phyloP scores from a whole-genome alignment of 371 early-diverging fungal species.

The Mortierella sp. region DNA sequence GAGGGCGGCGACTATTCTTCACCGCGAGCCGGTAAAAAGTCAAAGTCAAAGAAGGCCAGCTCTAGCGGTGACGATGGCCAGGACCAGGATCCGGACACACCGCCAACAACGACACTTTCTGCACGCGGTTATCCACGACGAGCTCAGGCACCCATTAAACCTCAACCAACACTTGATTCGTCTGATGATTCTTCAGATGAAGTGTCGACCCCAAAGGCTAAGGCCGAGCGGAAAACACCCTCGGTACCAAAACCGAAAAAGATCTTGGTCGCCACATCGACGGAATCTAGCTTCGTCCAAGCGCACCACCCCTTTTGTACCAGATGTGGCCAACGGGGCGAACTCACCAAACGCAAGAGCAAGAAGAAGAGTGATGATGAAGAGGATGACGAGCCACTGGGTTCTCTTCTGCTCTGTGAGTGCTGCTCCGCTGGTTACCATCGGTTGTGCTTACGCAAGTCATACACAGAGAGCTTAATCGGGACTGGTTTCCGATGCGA shows the following conservation, averaged over 20 bases:
- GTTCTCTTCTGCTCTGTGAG: conserved; percentile 58
- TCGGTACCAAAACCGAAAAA: conserved; percentile 40
- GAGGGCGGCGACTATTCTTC: conserved; percentile 35
- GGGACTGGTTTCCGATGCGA: conserved; percentile 54
- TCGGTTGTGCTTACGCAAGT: conserved; percentile 55
- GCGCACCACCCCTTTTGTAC: conserved; percentile 52
- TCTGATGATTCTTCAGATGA: conserved; percentile 49
- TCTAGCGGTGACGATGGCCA: conserved; percentile 53
- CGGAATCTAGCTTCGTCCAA: conserved; percentile 44
- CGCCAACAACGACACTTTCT: conserved; percentile 27
- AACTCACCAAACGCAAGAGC: conserved; percentile 46
- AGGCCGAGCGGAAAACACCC: conserved; percentile 21
- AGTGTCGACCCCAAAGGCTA: conserved; percentile 15
- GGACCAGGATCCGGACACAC: conserved; percentile 37
- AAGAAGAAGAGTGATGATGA: conserved; percentile 53
- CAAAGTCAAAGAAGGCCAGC: conserved; percentile 31
- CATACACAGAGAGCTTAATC: conserved; percentile 40
- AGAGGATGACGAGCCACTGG: conserved; percentile 51
- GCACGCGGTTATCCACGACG: conserved; percentile 44
- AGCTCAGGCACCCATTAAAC: conserved; percentile 14
- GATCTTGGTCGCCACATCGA: conserved; percentile 37
- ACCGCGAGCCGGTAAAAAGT: conserved; percentile 17
- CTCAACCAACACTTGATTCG: conserved; percentile 26
- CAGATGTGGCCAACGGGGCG: conserved; percentile 46
- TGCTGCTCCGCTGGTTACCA: conserved; percentile 58